Conservation (phyloP, 371 early-diverging fungal species). For the Mucor lusitanicus region DNA sequence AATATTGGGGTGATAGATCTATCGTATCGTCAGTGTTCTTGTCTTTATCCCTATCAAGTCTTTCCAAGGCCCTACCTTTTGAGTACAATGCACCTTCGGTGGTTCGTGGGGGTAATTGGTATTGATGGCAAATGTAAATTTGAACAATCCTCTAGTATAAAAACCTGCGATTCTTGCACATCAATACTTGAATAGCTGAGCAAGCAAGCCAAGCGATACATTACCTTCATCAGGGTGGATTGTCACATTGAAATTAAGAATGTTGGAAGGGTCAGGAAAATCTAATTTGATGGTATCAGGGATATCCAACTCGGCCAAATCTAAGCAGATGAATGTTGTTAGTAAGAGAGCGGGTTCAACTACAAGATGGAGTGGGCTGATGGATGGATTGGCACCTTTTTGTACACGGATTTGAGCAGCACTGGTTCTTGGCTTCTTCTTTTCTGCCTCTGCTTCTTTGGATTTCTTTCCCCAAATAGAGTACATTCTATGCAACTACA, state of each 20-base stretch:
- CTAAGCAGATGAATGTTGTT: slow-evolving; percentile 41
- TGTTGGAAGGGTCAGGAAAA: slow-evolving; percentile 82
- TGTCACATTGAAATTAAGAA: slow-evolving; percentile 81
- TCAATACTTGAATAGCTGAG: not conserved
- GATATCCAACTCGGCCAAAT: slow-evolving; percentile 84
- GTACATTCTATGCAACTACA: slow-evolving; percentile 15
- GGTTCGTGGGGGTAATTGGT: slow-evolving; percentile 98
- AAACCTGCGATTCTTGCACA: slow-evolving; percentile 65
- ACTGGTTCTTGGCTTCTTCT: slow-evolving; percentile 82
- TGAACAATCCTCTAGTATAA: slow-evolving; percentile 92
- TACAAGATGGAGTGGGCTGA: not conserved
- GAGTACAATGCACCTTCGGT: slow-evolving; percentile 95
- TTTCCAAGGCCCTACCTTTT: slow-evolving; percentile 66
- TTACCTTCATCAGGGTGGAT: slow-evolving; percentile 92
- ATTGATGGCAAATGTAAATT: slow-evolving; percentile 89
- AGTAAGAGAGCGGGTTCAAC: not conserved
- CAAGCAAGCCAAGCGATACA: not conserved
- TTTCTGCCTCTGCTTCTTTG: slow-evolving; percentile 72
- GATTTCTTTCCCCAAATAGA: slow-evolving; percentile 87
- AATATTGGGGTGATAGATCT: slow-evolving; percentile 99
- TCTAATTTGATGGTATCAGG: slow-evolving; percentile 78
- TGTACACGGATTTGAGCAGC: slow-evolving; percentile 92
- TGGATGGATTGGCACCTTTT: slow-evolving; percentile 68
- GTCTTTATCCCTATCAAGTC: not conserved
- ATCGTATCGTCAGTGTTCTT: not conserved